Percentiles rank a stretch among this genome's conserved stretches.
Evolutionary conservation across 331 rosid genomes (phyloP).

Genomic region (Malus hybrid): DNA sequence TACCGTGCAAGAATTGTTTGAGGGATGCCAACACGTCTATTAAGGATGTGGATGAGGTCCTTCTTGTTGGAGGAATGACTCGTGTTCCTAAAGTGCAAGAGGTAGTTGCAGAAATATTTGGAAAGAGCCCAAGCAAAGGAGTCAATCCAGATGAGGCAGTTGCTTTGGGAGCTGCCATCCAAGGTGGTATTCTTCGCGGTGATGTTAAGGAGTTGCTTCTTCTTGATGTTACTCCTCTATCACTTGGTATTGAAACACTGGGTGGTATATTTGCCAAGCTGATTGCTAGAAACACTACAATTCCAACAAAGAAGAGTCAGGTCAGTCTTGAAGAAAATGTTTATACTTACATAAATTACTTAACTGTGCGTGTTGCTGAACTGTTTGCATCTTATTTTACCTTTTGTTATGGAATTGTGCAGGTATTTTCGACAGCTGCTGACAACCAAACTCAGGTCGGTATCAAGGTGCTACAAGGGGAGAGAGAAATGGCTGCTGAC

Average conservation of each 20-base stretch:
- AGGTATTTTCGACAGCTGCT: slow-evolving; percentile 23
- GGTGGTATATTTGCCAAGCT: slow-evolving; percentile 12
- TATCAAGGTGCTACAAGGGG: slow-evolving; percentile 5
- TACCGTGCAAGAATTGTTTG: slow-evolving; percentile 73
- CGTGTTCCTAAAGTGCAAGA: slow-evolving; percentile 80
- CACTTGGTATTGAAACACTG: slow-evolving; percentile 10
- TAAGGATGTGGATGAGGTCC: slow-evolving; percentile 81
- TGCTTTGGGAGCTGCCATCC: slow-evolving; percentile 88
- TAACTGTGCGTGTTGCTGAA: background rate
- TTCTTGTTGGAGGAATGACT: slow-evolving; percentile 81
- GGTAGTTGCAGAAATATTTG: slow-evolving; percentile 55
- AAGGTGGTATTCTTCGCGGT: slow-evolving; percentile 92
- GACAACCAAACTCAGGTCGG: slow-evolving; percentile 3
- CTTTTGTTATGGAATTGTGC: background rate
- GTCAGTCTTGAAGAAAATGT: slow-evolving; percentile 21
- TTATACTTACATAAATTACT: background rate
- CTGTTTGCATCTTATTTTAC: background rate
- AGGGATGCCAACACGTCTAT: slow-evolving; percentile 66
- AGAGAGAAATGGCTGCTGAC: background rate
- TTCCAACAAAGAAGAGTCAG: slow-evolving; percentile 7
- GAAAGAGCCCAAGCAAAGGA: slow-evolving; percentile 74
- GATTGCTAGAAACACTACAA: slow-evolving; percentile 15
- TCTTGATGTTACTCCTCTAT: slow-evolving; percentile 10
- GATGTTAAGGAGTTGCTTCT: slow-evolving; percentile 62
- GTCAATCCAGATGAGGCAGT: slow-evolving; percentile 92